phyloP scores from a whole-genome alignment of 179 eudicot genomes.

The Spinacia oleracea region DNA sequence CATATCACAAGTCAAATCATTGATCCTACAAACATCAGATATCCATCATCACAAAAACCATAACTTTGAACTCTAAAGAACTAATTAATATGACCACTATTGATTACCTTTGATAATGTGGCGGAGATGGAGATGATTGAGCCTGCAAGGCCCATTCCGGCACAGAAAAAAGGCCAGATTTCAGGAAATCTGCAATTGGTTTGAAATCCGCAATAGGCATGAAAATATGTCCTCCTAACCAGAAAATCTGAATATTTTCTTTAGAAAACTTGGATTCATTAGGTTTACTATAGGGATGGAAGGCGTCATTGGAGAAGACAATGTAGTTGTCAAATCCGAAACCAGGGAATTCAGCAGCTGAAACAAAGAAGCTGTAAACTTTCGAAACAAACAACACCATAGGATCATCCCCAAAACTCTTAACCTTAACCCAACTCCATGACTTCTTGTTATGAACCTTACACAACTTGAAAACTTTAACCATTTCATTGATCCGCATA shows the following conservation, averaged over 20 bases:
- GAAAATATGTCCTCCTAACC: background rate
- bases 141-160: background rate
- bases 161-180: background rate
- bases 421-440: background rate
- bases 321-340: background rate
- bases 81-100: background rate
- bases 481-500: background rate
- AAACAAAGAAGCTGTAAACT: background rate
- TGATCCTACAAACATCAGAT: background rate
- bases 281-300: background rate
- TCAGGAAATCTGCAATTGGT: too few species aligned
- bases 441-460: background rate
- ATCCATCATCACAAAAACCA: background rate
- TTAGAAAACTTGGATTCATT: background rate
- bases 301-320: background rate
- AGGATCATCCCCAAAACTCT: constrained; percentile 3
- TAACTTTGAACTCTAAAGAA: background rate
- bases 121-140: background rate
- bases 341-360: background rate
- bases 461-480: background rate
- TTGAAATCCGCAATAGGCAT: background rate
- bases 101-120: background rate
- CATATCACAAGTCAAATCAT: background rate
- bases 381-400: background rate
- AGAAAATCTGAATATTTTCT: background rate